phyloP scores from a whole-genome alignment of 768 basidiomycete genomes.

The Serpula lacrymans region DNA sequence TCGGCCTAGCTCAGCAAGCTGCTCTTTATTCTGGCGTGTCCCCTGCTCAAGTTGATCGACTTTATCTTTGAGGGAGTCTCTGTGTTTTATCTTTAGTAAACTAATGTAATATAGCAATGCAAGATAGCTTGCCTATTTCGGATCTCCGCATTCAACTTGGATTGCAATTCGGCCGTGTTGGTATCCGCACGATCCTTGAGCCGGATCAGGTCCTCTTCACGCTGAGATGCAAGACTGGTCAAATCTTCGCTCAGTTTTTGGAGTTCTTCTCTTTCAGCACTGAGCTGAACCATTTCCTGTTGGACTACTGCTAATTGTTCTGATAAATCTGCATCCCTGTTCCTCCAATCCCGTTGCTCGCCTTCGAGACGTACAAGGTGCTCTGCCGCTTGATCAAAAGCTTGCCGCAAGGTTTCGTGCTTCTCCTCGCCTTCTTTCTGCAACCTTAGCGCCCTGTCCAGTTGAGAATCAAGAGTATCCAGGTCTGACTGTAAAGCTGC shows the following conservation, averaged over 20 bases:
- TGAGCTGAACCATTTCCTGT: conserved; percentile 55
- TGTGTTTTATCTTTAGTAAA: conserved; percentile 24
- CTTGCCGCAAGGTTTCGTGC: conserved; percentile 62
- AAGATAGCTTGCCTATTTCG: conserved; percentile 53
- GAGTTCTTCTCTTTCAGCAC: conserved; percentile 57
- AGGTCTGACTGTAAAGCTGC: conserved; percentile 76
- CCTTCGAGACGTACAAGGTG: conserved; percentile 80
- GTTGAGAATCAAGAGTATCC: conserved; percentile 80
- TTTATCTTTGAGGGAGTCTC: conserved; percentile 62
- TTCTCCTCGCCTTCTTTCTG: conserved; percentile 83
- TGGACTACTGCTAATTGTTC: conserved; percentile 57
- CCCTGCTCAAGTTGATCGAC: conserved; percentile 63
- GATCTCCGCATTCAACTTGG: conserved; percentile 62
- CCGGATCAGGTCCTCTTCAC: conserved; percentile 76
- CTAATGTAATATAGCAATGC: not conserved
- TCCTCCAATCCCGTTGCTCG: conserved; percentile 66
- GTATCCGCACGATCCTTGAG: conserved; percentile 73
- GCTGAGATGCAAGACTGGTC: conserved; percentile 60
- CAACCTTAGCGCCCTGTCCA: conserved; percentile 72
- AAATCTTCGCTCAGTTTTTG: conserved; percentile 67
- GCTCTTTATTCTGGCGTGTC: conserved; percentile 67
- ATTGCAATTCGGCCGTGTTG: conserved; percentile 63
- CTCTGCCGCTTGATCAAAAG: conserved; percentile 82
- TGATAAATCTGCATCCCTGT: conserved; percentile 60
- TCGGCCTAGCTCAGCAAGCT: conserved; percentile 73